Evolutionary conservation across 2,329 filamentous ascomycete genomes (phyloP).

Genomic region (Sporothrix inflata): DNA sequence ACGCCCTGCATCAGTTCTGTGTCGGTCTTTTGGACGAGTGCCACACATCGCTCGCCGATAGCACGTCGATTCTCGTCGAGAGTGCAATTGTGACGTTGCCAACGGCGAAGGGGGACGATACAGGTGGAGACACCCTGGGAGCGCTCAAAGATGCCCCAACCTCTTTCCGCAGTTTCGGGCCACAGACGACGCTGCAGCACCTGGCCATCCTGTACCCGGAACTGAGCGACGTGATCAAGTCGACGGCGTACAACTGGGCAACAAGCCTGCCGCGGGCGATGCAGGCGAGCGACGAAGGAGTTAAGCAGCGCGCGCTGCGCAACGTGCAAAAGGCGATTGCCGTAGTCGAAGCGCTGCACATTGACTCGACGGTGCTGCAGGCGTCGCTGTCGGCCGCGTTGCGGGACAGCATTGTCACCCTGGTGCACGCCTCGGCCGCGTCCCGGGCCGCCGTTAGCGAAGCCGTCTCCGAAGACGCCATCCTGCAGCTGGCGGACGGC

Average conservation of each 20-base stretch:
- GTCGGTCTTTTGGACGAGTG: constrained; percentile 78
- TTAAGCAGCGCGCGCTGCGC: constrained; percentile 71
- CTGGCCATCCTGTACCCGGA: constrained; percentile 58
- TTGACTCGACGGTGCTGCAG: constrained; percentile 68
- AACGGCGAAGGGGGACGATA: neutral
- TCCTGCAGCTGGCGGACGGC: neutral
- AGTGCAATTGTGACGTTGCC: constrained; percentile 68
- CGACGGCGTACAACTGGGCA: constrained; percentile 78
- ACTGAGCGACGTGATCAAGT: constrained; percentile 62
- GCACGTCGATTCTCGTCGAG: constrained; percentile 74
- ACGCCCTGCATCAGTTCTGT: constrained; percentile 71
- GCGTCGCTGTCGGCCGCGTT: constrained; percentile 69
- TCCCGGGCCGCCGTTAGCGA: constrained; percentile 40
- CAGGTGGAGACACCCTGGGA: neutral
- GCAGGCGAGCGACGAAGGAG: constrained; percentile 79
- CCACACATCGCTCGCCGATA: constrained; percentile 69
- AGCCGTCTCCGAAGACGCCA: constrained; percentile 37
- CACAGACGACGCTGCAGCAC: constrained; percentile 48
- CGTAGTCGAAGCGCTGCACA: constrained; percentile 64
- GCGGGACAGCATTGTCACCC: constrained; percentile 69
- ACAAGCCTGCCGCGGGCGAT: constrained; percentile 78
- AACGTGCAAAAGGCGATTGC: constrained; percentile 76
- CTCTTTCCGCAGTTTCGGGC: constrained; percentile 25
- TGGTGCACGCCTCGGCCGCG: constrained; percentile 43
- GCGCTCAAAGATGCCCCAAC: neutral